Evolutionary conservation across 2,329 filamentous ascomycete species (phyloP).

Genomic region (Pseudogymnoascus pannorum): DNA sequence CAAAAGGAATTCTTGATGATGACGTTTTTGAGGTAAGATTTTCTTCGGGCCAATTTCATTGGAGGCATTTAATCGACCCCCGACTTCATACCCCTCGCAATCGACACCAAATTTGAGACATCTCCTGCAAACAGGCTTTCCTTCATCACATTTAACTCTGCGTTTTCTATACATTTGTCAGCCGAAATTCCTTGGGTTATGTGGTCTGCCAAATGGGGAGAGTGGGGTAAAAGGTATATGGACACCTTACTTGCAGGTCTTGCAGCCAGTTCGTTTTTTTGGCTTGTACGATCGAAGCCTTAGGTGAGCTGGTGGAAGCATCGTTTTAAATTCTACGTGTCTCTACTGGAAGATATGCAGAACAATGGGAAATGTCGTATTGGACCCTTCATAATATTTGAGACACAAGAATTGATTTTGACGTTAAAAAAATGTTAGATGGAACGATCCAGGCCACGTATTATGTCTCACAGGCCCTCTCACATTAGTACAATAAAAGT

Average conservation of each 20-base stretch:
- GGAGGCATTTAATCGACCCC: not conserved
- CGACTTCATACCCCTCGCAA: slow-evolving; percentile 19
- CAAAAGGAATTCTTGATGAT: not conserved
- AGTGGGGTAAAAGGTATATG: not conserved
- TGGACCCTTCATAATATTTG: not conserved
- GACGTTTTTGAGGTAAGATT: not conserved
- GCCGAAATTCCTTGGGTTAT: not conserved
- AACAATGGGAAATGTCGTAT: not conserved
- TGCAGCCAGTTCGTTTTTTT: slow-evolving; percentile 14
- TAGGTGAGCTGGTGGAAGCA: not conserved
- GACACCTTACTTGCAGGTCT: slow-evolving; percentile 16
- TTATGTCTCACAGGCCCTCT: too few relatives aligned
- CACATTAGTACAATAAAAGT: too few relatives aligned
- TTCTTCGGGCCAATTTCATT: not conserved
- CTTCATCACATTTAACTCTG: slow-evolving; percentile 18
- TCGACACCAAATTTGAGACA: slow-evolving; percentile 21
- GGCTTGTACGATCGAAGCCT: not conserved
- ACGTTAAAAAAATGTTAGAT: too few relatives aligned
- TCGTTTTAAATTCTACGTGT: not conserved
- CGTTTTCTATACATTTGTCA: slow-evolving; percentile 10
- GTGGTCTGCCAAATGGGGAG: not conserved
- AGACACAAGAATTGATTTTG: not conserved
- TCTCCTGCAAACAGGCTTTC: slow-evolving; percentile 16
- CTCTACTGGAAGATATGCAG: not conserved
- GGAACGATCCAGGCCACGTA: too few relatives aligned